Evolutionary conservation across 257 asterid genomes (phyloP).

Genomic region (Linderniella brevidens): DNA sequence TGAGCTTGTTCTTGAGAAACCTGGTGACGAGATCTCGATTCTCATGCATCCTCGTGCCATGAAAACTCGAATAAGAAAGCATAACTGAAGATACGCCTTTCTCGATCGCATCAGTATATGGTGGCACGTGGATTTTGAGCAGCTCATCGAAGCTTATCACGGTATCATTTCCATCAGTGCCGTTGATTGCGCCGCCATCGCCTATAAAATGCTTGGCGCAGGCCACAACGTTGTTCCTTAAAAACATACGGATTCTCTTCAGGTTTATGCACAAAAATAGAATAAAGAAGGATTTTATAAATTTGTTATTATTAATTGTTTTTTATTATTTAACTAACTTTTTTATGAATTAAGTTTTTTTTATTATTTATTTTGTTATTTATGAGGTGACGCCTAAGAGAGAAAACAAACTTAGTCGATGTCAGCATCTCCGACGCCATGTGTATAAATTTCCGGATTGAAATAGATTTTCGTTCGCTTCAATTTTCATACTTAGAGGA

Average conservation of each 20-base stretch:
- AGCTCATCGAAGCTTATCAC: conserved; percentile 28
- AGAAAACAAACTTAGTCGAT: too few relatives aligned
- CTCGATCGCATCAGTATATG: conserved; percentile 32
- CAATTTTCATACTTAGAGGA: too few relatives aligned
- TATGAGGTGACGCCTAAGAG: too few relatives aligned
- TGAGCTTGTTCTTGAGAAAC: conserved; percentile 42
- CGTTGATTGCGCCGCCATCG: conserved; percentile 53
- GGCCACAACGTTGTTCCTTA: conserved; percentile 47
- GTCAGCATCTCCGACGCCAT: too few relatives aligned
- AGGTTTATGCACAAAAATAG: too few relatives aligned
- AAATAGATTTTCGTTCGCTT: too few relatives aligned
- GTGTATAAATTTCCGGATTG: too few relatives aligned
- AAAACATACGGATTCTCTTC: background rate
- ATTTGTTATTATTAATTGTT: too few relatives aligned
- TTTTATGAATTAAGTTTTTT: too few relatives aligned
- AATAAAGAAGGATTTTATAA: too few relatives aligned
- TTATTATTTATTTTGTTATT: too few relatives aligned
- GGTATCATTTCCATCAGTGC: conserved; percentile 43
- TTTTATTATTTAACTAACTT: too few relatives aligned
- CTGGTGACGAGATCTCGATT: conserved; percentile 32
- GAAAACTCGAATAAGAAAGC: conserved; percentile 65
- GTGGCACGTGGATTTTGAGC: conserved; percentile 50
- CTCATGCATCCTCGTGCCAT: conserved; percentile 51
- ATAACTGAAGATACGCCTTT: conserved; percentile 56
- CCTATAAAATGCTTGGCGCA: conserved; percentile 72